Percentiles rank a stretch among this genome's conserved stretches.
Conservation (phyloP, 768 basidiomycete species). For the Mycena amicta region DNA sequence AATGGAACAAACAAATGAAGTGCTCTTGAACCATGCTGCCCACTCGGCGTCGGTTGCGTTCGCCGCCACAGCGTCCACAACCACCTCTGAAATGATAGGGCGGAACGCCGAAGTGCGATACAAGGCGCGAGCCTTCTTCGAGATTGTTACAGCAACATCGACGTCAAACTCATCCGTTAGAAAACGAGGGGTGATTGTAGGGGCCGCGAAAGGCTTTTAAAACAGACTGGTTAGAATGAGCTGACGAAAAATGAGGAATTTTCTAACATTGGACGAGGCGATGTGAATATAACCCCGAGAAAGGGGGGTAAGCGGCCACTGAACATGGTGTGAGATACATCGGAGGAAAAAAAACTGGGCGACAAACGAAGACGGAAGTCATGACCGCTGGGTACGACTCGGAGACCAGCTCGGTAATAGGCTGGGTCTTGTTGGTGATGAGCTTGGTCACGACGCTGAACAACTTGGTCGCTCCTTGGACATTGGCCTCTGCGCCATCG, state of each 20-base stretch:
- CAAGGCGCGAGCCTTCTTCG: slow-evolving; percentile 5
- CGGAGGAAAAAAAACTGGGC: too few relatives aligned
- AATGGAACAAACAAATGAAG: too few relatives aligned
- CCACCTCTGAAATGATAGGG: slow-evolving; percentile 12
- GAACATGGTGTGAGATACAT: too few relatives aligned
- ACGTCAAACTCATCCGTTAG: slow-evolving; percentile 17
- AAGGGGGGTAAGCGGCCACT: slow-evolving; percentile 14
- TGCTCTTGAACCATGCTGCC: slow-evolving; percentile 12
- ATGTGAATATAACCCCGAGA: slow-evolving; percentile 16
- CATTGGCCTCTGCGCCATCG: slow-evolving; percentile 2
- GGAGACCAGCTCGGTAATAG: slow-evolving; percentile 12
- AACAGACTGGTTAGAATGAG: too few relatives aligned
- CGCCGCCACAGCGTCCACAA: slow-evolving; percentile 11
- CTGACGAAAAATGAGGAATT: background rate
- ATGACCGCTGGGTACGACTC: slow-evolving; percentile 13
- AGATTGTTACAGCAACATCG: slow-evolving; percentile 5
- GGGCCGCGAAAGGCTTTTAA: slow-evolving; percentile 9
- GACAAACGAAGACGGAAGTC: slow-evolving; percentile 9
- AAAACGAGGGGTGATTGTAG: slow-evolving; percentile 16
- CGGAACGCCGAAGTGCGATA: slow-evolving; percentile 5
- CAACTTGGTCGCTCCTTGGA: slow-evolving; percentile 6
- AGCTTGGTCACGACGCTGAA: slow-evolving; percentile 8
- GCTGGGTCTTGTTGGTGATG: slow-evolving; percentile 12
- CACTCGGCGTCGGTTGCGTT: slow-evolving; percentile 14
- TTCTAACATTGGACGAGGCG: slow-evolving; percentile 13